These are phyloP conservation scores for Petunia hybrid DNA, from an alignment of 305 asterid species.

Conservation along the genomic window DNA sequence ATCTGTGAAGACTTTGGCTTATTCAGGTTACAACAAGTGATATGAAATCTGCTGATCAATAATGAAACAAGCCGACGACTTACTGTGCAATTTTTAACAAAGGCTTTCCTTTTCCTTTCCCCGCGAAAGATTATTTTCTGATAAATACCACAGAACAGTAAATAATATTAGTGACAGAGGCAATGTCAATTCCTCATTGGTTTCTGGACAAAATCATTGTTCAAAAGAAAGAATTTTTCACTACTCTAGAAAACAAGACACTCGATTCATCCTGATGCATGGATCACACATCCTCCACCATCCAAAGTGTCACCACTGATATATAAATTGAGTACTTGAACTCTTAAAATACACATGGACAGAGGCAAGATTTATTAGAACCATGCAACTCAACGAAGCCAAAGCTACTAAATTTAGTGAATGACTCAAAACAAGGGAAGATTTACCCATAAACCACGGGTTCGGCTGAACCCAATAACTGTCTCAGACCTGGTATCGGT, in stretches of 20 bases:
- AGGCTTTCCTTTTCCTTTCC: background rate
- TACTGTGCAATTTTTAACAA: background rate
- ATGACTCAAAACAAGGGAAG: background rate
- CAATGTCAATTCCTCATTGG: conserved; percentile 1
- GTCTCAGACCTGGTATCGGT: no score
- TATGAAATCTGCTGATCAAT: background rate
- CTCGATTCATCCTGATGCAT: conserved; percentile 3
- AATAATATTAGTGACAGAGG: background rate
- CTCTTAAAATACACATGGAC: no score
- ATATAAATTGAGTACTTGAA: background rate
- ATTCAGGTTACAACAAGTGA: background rate
- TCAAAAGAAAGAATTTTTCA: background rate
- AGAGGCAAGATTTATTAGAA: no score
- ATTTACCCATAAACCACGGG: no score
- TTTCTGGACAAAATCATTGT: conserved; percentile 20
- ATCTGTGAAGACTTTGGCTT: no score
- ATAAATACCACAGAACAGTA: conserved; percentile 1
- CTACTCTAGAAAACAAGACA: background rate
- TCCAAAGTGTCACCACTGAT: conserved; percentile 4
- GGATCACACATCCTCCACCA: background rate
- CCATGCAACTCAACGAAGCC: no score
- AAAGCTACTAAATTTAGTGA: background rate
- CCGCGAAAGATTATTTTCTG: background rate
- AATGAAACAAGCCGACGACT: conserved; percentile 4
- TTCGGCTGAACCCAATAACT: no score